Evolutionary conservation across 768 basidiomycete species (phyloP), one percentile per base, ranked within the genome.

Genomic region (Tulasnella sp.): DNA sequence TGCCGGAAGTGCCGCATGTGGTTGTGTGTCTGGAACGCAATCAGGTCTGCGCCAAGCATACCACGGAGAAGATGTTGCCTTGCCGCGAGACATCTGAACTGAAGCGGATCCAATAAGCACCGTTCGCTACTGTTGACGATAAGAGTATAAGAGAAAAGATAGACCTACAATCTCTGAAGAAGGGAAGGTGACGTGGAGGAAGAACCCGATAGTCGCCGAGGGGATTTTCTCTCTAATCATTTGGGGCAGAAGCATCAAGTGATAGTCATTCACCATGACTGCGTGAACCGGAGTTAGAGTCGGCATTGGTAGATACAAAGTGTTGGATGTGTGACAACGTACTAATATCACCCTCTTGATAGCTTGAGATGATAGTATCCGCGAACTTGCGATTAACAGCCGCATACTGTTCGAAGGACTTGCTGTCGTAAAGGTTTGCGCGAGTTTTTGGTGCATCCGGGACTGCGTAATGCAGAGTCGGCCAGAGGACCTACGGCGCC

Each of bases 151-250:
- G 26, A 13, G 23, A 34, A 32, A 5, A 5, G 15, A 34, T 38
- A 29, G 26, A 42, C 38, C 32, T 15, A 55, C 55, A 11, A 96
- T 94, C 72, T 98, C 95, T 26, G 88, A 91, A 43, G 84, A 86
- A 2, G 94, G 95, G 74, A 96, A 97, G 2, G 95, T 89, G 58
- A 94, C 92, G 69, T 97, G 95, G 73, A 96, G 81, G 78, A 98
- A 98, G 80, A 97, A 96, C 1, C 87, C 90, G 65, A 91, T 87
- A 34, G 83, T 81, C 0, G 83, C 81, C 19, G 77, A 75, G 69
- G 83, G 70, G 70, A 90, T 69, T 67, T 77, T 63, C 26, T 82
- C 77, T 51, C 94, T 84, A 27, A 98, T 79, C 72, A 97, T 83
- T 44, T 80, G 77, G 1, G 95, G 95, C 8, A 96, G 81, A 51